Conservation (phyloP, 1,284 basidiomycete species). For the Porodaedalea pini region DNA sequence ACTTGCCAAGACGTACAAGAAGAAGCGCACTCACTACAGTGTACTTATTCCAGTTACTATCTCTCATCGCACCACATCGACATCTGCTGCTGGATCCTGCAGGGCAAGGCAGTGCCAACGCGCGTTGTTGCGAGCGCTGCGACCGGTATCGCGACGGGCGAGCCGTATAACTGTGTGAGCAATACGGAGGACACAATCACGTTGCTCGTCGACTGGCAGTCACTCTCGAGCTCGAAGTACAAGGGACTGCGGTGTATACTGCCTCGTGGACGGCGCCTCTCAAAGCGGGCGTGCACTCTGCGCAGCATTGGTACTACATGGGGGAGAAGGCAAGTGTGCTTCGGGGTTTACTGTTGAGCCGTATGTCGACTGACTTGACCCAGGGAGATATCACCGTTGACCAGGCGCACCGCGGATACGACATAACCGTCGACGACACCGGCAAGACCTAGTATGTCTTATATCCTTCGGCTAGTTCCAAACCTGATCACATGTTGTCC, state of each 20-base stretch:
- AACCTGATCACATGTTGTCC: neutral
- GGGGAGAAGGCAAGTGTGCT: constrained; percentile 64
- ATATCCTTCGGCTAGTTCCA: constrained; percentile 1
- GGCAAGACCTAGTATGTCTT: constrained; percentile 64
- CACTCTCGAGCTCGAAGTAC: constrained; percentile 64
- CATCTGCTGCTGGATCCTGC: constrained; percentile 89
- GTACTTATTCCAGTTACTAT: constrained; percentile 64
- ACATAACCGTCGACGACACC: constrained; percentile 77
- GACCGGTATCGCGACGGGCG: constrained; percentile 82
- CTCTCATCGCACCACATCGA: constrained; percentile 92
- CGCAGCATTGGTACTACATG: constrained; percentile 95
- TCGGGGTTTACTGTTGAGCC: constrained; percentile 7
- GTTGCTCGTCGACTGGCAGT: constrained; percentile 90
- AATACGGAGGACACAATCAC: constrained; percentile 94
- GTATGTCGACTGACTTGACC: constrained; percentile 15
- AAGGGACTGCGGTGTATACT: constrained; percentile 85
- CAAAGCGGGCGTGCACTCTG: constrained; percentile 76
- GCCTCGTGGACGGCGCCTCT: constrained; percentile 86
- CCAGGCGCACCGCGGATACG: constrained; percentile 91
- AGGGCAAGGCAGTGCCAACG: constrained; percentile 73
- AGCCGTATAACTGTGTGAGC: constrained; percentile 80
- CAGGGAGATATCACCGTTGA: constrained; percentile 89
- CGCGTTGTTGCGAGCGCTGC: constrained; percentile 86
- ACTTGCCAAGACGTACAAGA: neutral
- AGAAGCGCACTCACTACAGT: neutral